Conservation (phyloP, 1,284 basidiomycete genomes). For the Fomitopsis palustris region DNA sequence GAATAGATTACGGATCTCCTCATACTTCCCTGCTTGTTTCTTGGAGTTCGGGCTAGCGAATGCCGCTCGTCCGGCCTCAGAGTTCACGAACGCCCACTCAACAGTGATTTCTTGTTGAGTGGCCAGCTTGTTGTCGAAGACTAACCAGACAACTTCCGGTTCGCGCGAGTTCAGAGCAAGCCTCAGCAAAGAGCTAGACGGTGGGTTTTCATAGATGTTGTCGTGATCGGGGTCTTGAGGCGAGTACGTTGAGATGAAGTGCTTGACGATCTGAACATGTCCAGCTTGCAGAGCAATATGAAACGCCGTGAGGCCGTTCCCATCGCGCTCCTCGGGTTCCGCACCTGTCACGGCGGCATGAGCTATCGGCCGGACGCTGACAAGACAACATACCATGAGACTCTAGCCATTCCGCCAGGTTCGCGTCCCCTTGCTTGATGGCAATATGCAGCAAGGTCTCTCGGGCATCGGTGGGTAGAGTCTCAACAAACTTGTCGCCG, state of each 20-base stretch:
- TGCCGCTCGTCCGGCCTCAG: slow-evolving; percentile 29
- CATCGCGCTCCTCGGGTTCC: slow-evolving; percentile 65
- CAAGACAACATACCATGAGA: slow-evolving; percentile 51
- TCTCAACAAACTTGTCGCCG: slow-evolving; percentile 48
- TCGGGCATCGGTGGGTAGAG: slow-evolving; percentile 45
- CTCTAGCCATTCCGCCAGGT: slow-evolving; percentile 65
- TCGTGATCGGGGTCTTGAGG: slow-evolving; percentile 47
- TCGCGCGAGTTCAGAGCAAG: slow-evolving; percentile 54
- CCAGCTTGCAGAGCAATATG: slow-evolving; percentile 59
- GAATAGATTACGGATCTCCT: slow-evolving; percentile 53
- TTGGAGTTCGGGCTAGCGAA: slow-evolving; percentile 25
- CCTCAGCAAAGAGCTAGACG: slow-evolving; percentile 42
- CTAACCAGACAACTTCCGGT: slow-evolving; percentile 58
- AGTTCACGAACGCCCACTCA: slow-evolving; percentile 47
- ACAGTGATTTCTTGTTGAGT: slow-evolving; percentile 43
- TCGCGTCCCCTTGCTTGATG: slow-evolving; percentile 46
- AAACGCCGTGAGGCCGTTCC: slow-evolving; percentile 53
- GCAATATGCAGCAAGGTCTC: slow-evolving; percentile 72
- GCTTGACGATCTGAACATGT: slow-evolving; percentile 43
- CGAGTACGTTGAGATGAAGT: slow-evolving; percentile 57
- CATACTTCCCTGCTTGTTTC: slow-evolving; percentile 32
- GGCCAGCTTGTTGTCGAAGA: slow-evolving; percentile 56
- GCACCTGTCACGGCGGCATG: slow-evolving; percentile 44
- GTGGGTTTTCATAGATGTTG: slow-evolving; percentile 42
- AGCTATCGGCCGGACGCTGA: not conserved